phyloP scores from a whole-genome alignment of 768 basidiomycete genomes.

The Podaxis rugospora region DNA sequence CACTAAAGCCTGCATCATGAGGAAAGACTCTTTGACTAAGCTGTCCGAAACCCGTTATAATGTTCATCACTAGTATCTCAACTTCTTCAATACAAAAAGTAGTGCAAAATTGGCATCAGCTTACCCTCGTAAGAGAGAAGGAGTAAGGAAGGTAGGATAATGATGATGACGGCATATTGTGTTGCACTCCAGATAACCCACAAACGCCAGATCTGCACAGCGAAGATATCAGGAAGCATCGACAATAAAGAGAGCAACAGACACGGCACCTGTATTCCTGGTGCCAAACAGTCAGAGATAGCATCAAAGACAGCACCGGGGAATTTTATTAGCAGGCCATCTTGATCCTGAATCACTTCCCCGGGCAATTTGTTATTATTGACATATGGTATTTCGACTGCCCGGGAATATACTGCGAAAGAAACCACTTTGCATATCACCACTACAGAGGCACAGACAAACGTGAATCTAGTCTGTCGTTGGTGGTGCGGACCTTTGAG shows the following conservation, averaged over 20 bases:
- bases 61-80: neutral
- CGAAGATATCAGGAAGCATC: neutral
- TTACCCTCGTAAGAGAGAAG: neutral
- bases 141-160: neutral
- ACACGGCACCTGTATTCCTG: neutral
- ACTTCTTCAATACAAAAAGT: too few relatives aligned
- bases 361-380: neutral
- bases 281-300: neutral
- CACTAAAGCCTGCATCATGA: neutral
- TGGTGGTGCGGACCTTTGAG: neutral
- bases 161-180: neutral
- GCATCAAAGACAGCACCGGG: neutral
- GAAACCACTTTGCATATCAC: neutral
- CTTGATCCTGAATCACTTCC: neutral
- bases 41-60: neutral
- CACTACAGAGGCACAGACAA: neutral
- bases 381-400: neutral
- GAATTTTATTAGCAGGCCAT: neutral
- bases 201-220: neutral
- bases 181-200: slow-evolving; percentile 1
- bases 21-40: neutral
- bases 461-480: neutral
- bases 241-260: neutral
- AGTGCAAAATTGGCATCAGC: neutral
- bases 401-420: neutral